Evolutionary conservation across 257 asterid species (phyloP).

Genomic region (Solanum pinnatisectum): DNA sequence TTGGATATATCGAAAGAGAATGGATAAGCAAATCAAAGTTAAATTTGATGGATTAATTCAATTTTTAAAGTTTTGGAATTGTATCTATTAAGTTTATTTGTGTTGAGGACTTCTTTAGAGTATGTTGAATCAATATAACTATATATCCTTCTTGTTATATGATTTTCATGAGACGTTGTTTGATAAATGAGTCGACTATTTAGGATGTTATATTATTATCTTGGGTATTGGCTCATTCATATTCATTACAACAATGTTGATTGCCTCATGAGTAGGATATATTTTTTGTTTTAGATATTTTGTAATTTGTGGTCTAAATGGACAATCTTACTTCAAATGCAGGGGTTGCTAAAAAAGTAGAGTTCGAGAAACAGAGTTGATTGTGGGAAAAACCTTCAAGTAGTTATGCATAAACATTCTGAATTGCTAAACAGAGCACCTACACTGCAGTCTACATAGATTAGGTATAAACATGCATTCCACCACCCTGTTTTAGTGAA

Average conservation of each 20-base stretch:
- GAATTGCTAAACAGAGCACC: background rate
- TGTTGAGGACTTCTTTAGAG: background rate
- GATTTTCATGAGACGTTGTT: background rate
- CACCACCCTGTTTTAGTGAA: background rate
- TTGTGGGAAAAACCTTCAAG: background rate
- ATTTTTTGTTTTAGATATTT: background rate
- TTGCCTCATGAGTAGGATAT: background rate
- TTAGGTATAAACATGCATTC: background rate
- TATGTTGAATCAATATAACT: background rate
- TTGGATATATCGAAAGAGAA: background rate
- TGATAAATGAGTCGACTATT: background rate
- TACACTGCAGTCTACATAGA: background rate
- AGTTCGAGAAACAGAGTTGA: background rate
- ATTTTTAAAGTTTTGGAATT: too few relatives aligned
- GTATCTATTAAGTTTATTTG: background rate
- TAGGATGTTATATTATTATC: background rate
- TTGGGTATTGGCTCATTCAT: background rate
- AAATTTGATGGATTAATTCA: background rate
- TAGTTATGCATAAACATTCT: background rate
- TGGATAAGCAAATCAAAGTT: background rate
- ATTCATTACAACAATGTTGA: background rate
- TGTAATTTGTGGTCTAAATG: background rate
- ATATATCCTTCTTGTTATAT: background rate
- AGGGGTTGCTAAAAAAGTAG: background rate
- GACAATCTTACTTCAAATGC: background rate